Conservation (phyloP, 2,329 filamentous ascomycete genomes). For the Ceratocystis cubensis region DNA sequence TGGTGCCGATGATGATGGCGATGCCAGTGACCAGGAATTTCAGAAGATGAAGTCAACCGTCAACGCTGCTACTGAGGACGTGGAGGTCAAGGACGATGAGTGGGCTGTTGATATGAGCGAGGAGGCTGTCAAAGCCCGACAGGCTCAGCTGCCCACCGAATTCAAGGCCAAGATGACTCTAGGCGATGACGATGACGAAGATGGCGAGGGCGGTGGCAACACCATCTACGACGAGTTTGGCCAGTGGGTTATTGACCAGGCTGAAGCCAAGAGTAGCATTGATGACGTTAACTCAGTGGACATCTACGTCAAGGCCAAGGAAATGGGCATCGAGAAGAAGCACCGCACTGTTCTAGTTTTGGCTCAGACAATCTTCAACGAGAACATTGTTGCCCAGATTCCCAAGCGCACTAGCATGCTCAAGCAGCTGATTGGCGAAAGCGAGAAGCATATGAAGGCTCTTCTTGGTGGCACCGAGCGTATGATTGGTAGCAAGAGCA, state of each 20-base stretch:
- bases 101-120: slow-evolving; percentile 97
- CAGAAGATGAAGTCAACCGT: slow-evolving; percentile 61
- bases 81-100: slow-evolving; percentile 67
- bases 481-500: slow-evolving; percentile 59
- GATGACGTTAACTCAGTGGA: slow-evolving; percentile 75
- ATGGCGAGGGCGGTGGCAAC: slow-evolving; percentile 60
- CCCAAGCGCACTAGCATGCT: slow-evolving; percentile 71
- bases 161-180: slow-evolving; percentile 86
- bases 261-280: slow-evolving; percentile 58
- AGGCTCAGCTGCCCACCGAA: slow-evolving; percentile 83
- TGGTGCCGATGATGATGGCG: slow-evolving; percentile 33
- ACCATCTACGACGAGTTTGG: slow-evolving; percentile 82
- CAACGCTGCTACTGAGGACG: slow-evolving; percentile 36
- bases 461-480: slow-evolving; percentile 92
- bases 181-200: slow-evolving; percentile 68
- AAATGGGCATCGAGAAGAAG: slow-evolving; percentile 87
- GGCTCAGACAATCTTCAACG: slow-evolving; percentile 84
- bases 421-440: slow-evolving; percentile 70
- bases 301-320: slow-evolving; percentile 93
- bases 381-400: slow-evolving; percentile 80
- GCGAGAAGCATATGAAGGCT: slow-evolving; percentile 89
- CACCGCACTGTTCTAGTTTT: slow-evolving; percentile 87
- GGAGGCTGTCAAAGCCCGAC: slow-evolving; percentile 86
- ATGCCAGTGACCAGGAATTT: slow-evolving; percentile 79
- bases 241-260: slow-evolving; percentile 74